These are phyloP conservation scores for Magnolia officinalis DNA, from an alignment of 164 flowering plant species.

Conservation along the genomic window DNA sequence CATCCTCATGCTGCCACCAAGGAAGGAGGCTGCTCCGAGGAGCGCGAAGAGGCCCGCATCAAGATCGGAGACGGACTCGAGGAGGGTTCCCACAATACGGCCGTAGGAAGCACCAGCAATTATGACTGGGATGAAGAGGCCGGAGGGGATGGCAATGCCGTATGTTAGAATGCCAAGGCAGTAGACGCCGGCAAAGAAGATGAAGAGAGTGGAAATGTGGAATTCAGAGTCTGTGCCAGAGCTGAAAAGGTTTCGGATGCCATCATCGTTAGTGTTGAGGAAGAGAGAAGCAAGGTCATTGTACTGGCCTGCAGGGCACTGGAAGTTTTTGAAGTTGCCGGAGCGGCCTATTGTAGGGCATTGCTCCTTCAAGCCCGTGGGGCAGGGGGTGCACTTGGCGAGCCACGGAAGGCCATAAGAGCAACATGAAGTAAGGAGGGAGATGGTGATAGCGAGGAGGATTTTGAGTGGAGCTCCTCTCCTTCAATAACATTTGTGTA, in stretches of 20 bases:
- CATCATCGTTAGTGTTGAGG: conserved; percentile 86
- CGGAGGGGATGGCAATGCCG: conserved; percentile 90
- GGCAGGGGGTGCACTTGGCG: conserved; percentile 76
- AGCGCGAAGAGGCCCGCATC: conserved; percentile 76
- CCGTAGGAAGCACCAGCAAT: conserved; percentile 94
- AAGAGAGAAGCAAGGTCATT: conserved; percentile 91
- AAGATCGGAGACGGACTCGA: conserved; percentile 51
- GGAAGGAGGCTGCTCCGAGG: conserved; percentile 93
- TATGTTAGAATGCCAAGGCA: conserved; percentile 79
- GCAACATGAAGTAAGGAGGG: conserved; percentile 73
- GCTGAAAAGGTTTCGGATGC: conserved; percentile 75
- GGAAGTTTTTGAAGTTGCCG: conserved; percentile 80
- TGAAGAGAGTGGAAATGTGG: conserved; percentile 40
- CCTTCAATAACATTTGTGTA: conserved; percentile 38
- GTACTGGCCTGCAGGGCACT: conserved; percentile 72
- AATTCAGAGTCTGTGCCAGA: conserved; percentile 47
- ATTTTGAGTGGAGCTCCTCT: conserved; percentile 60
- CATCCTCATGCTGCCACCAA: conserved; percentile 98
- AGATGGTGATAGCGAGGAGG: conserved; percentile 52
- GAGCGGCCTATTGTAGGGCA: conserved; percentile 74
- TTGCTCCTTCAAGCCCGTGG: conserved; percentile 34
- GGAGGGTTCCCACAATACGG: conserved; percentile 58
- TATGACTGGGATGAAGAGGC: conserved; percentile 94
- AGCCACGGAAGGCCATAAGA: conserved; percentile 83
- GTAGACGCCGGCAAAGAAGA: conserved; percentile 60